Conservation (phyloP, 352 stramenopile genomes). For the Pythium folliculosum region DNA sequence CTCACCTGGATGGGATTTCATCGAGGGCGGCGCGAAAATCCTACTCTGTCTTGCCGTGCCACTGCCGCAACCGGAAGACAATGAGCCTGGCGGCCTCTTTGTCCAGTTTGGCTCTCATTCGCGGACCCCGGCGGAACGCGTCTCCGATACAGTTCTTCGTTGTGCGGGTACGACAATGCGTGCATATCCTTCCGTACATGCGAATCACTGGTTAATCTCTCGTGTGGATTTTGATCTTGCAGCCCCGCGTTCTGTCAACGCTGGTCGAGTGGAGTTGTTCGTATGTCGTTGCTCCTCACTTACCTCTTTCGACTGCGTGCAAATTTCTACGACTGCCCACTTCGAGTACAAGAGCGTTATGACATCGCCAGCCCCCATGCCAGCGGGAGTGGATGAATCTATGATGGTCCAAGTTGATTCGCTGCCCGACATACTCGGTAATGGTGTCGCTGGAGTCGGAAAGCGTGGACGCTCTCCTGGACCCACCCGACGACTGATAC, state of each 20-base stretch:
- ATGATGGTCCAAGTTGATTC: conserved; percentile 13
- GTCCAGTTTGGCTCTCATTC: conserved; percentile 67
- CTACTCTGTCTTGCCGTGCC: conserved; percentile 72
- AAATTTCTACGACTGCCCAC: conserved; percentile 45
- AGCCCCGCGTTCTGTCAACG: conserved; percentile 47
- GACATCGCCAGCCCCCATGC: conserved; percentile 31
- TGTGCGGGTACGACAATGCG: conserved; percentile 45
- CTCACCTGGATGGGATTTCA: conserved; percentile 84
- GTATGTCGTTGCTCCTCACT: conserved; percentile 41
- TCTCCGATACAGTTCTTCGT: conserved; percentile 74
- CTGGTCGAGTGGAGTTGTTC: conserved; percentile 62
- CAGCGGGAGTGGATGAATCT: not conserved
- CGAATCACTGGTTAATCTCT: not conserved
- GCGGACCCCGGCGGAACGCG: conserved; percentile 51
- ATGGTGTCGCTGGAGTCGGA: conserved; percentile 17
- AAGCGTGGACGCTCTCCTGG: conserved; percentile 57
- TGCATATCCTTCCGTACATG: not conserved
- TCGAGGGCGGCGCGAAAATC: conserved; percentile 74
- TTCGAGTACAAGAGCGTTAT: conserved; percentile 66
- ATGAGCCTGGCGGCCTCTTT: conserved; percentile 38
- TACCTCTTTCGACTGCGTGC: conserved; percentile 29
- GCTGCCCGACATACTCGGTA: not conserved
- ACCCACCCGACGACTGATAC: conserved; percentile 19
- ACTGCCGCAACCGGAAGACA: conserved; percentile 25
- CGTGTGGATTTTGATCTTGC: not conserved